Percentiles rank a stretch among this genome's conserved stretches.
Evolutionary conservation across 1,139 yeast genomes (phyloP).

Genomic region (Saccharomyces hybrid): DNA sequence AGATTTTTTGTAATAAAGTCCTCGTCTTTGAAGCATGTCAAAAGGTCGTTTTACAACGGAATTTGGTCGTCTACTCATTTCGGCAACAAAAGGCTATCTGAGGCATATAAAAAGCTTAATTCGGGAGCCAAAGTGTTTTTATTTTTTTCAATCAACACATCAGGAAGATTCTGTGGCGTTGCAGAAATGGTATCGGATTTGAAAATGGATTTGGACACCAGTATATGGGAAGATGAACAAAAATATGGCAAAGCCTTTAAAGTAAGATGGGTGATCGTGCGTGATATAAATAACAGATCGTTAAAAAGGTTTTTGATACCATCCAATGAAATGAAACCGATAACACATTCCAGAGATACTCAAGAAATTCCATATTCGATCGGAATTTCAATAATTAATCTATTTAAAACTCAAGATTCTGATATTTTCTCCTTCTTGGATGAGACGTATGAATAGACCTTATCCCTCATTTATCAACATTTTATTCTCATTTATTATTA

Average conservation of each 20-base stretch:
- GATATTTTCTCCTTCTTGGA: conserved; percentile 14
- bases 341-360: conserved; percentile 54
- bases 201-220: conserved; percentile 34
- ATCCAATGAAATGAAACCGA: conserved; percentile 44
- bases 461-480: not conserved
- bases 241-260: conserved; percentile 48
- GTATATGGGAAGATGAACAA: conserved; percentile 45
- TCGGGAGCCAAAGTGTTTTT: conserved; percentile 35
- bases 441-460: conserved; percentile 27
- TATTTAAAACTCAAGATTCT: conserved; percentile 30
- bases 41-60: conserved; percentile 41
- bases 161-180: conserved; percentile 57
- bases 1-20: conserved; percentile 53
- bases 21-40: conserved; percentile 42
- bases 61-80: conserved; percentile 56
- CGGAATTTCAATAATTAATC: conserved; percentile 43
- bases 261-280: conserved; percentile 45
- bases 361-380: conserved; percentile 41
- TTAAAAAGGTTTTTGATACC: conserved; percentile 42
- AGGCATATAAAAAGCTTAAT: conserved; percentile 31
- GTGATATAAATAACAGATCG: conserved; percentile 43
- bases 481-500: not conserved
- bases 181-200: conserved; percentile 46
- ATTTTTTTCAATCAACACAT: conserved; percentile 52
- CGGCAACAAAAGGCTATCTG: conserved; percentile 47